Conservation (phyloP, 83 land plant genomes). For the Picea abies region DNA sequence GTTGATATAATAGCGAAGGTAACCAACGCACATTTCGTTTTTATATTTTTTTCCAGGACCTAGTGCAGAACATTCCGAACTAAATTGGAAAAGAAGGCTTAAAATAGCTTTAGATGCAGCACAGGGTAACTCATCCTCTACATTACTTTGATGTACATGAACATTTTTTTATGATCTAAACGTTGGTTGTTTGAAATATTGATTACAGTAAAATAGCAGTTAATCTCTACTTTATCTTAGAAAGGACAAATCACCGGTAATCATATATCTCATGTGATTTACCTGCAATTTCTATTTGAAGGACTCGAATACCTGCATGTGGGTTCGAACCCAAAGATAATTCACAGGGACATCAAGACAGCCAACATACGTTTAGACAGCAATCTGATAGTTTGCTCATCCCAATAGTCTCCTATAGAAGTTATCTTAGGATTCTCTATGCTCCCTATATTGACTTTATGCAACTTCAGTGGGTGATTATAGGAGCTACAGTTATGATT, state of each 20-base stretch:
- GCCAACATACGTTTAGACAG: background rate
- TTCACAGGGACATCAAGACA: background rate
- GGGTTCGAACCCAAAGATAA: background rate
- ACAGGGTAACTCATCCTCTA: background rate
- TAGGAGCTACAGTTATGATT: no score
- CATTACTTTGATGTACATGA: background rate
- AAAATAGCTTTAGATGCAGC: background rate
- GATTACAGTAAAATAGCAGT: no score
- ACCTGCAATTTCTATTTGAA: background rate
- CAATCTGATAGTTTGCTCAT: no score
- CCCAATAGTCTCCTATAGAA: no score
- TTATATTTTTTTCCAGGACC: background rate
- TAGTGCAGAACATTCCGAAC: background rate
- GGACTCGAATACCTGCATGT: conserved; percentile 2
- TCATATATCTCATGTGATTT: background rate
- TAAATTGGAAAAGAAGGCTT: background rate
- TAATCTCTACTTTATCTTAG: no score
- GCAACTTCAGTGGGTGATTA: no score
- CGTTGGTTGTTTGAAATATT: no score
- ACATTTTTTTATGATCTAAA: background rate
- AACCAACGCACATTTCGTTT: background rate
- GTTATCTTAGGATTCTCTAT: no score
- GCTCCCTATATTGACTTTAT: no score
- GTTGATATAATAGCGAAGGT: background rate
- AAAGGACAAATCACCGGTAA: background rate